Conservation (phyloP, 2,329 filamentous ascomycete species). For the Lachnellula cervina region DNA sequence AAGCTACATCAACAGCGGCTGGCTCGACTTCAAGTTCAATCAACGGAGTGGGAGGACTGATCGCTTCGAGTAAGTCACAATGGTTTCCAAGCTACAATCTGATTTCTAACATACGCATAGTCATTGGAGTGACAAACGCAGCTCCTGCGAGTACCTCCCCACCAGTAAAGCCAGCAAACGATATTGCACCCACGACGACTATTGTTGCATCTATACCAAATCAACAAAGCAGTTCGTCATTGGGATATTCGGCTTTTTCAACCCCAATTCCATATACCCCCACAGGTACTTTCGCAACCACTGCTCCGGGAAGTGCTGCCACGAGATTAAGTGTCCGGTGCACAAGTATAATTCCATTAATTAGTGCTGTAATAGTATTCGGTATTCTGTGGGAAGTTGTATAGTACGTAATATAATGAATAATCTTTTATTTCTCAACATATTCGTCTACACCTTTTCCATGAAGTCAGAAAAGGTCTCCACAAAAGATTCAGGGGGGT, state of each 20-base stretch:
- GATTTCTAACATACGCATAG: not conserved
- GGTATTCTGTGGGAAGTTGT: not conserved
- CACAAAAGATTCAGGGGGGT: too few relatives aligned
- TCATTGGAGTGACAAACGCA: slow-evolving; percentile 1
- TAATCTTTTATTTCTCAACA: too few relatives aligned
- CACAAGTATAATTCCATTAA: slow-evolving; percentile 3
- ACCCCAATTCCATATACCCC: not conserved
- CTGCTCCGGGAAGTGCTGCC: not conserved
- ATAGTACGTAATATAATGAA: too few relatives aligned
- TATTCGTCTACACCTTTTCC: too few relatives aligned
- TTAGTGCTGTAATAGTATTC: not conserved
- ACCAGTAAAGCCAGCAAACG: not conserved
- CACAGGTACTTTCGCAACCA: too few relatives aligned
- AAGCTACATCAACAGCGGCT: not conserved
- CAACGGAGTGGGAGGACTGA: not conserved
- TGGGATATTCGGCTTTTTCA: not conserved
- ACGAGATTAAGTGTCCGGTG: not conserved
- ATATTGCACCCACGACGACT: not conserved
- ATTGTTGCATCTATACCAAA: not conserved
- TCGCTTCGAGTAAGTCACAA: slow-evolving; percentile 5
- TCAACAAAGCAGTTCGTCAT: not conserved
- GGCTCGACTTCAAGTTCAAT: not conserved
- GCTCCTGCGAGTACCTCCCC: not conserved
- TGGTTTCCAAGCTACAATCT: not conserved
- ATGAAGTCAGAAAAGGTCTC: too few relatives aligned